Evolutionary conservation across 768 basidiomycete genomes (phyloP), one percentile per base, ranked within the genome.

Genomic region (Leccinum disarticulatum): DNA sequence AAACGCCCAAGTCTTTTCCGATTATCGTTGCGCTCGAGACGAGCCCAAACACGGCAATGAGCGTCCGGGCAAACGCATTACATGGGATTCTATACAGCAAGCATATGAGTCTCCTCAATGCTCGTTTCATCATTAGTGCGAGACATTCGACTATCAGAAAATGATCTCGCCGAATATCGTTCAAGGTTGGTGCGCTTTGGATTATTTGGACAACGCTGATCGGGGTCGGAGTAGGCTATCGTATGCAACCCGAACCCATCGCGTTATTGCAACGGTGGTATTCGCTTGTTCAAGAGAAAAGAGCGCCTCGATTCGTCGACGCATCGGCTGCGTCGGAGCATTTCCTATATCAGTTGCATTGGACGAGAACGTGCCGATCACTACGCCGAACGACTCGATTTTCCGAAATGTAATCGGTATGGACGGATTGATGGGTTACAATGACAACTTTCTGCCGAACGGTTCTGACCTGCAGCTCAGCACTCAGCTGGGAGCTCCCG

Each of bases 1-100:
- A 47, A 27, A 36, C 17, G 6, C 57, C 63, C 10, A 46, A 95
- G 88, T 96, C 93, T 35, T 88, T 97, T 72, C 95, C 96, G 0
- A 83, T 94, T 27, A 88, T 98, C 57, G 84, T 98, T 9, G 91
- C 95, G 6, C 81, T 98, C n/a, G 96, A 98, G 74, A 97, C 96
- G 0, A 90, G 88, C 65, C 79, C 88, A 9, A 80, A 79, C 38
- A 60, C 75, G 0, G 69, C 73, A 4, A 76, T 95, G 35, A 87
- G 88, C 61, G 80, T 83, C 43, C 84, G 93, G 58, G 97, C 95
- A 0, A 88, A 80, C 58, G 83, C 87, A 1, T 75, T 98, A 14
- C 95, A 98, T 68, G 76, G 87, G 0, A 81, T 91, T 31, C 76
- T 99, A 22, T 91, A 98, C 67, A 83, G 79, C 57, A 98, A 98